Evolutionary conservation across 176 grass and related monocot genomes (phyloP).

Genomic region (Alopecurus myosuroides): DNA sequence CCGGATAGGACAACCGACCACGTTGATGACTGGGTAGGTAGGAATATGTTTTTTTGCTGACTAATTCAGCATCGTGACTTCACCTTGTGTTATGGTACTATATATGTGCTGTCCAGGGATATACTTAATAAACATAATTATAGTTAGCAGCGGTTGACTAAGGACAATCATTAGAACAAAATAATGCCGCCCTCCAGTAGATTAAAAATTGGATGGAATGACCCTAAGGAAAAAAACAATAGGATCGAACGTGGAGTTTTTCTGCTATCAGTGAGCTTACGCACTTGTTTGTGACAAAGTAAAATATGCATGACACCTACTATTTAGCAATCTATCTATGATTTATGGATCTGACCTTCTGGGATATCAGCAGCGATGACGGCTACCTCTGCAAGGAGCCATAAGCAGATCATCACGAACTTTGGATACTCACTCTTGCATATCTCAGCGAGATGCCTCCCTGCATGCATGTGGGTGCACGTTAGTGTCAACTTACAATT

Average conservation of each 20-base stretch:
- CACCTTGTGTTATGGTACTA: not conserved
- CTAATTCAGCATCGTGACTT: not conserved
- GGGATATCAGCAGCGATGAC: conserved; percentile 89
- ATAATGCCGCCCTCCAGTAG: not conserved
- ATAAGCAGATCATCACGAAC: conserved; percentile 54
- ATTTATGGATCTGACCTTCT: conserved; percentile 45
- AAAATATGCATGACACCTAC: not conserved
- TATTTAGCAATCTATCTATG: no score
- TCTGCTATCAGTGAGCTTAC: not conserved
- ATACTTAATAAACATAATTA: not conserved
- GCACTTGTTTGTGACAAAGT: not conserved
- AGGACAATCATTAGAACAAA: not conserved
- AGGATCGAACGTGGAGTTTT: not conserved
- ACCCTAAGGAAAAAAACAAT: not conserved
- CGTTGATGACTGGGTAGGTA: not conserved
- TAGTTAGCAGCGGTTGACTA: not conserved
- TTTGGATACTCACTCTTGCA: conserved; percentile 78
- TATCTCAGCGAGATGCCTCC: conserved; percentile 78
- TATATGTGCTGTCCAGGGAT: not conserved
- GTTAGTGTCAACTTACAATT: not conserved
- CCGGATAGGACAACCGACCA: not conserved
- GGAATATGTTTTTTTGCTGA: not conserved
- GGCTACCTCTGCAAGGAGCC: conserved; percentile 65
- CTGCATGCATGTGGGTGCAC: not conserved
- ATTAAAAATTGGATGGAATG: not conserved